These are phyloP conservation scores for Cucumis hystrix DNA, from an alignment of 306 rosid genomes.

Conservation along the genomic window DNA sequence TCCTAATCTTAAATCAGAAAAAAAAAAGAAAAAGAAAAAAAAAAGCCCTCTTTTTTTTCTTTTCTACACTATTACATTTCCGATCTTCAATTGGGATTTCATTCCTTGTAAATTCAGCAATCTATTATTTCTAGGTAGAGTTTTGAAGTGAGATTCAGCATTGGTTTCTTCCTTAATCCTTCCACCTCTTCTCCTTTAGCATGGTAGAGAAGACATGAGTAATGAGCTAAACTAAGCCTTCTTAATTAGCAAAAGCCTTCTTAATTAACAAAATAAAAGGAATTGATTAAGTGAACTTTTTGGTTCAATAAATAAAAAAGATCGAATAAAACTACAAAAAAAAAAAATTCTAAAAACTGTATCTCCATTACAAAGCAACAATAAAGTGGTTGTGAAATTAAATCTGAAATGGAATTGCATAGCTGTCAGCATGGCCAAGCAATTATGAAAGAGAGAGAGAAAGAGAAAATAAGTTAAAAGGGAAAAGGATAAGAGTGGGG, in stretches of 20 bases:
- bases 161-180: neutral
- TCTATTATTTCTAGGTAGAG: neutral
- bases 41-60: neutral
- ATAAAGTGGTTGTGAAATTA: constrained; percentile 12
- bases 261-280: neutral
- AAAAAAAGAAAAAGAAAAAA: no score
- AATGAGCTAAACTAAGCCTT: neutral
- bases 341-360: constrained; percentile 1
- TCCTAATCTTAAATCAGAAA: neutral
- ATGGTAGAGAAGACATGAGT: neutral
- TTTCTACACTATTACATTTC: neutral
- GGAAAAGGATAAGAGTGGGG: constrained; percentile 11
- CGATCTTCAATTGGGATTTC: neutral
- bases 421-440: constrained; percentile 13
- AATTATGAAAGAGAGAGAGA: constrained; percentile 10
- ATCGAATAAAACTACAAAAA: neutral
- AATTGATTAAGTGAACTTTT: neutral
- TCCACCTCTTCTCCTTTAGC: neutral
- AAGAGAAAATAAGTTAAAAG: constrained; percentile 1
- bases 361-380: constrained; percentile 8
- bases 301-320: neutral
- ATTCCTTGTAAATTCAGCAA: constrained; percentile 8
- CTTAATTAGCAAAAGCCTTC: neutral
- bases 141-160: constrained; percentile 1
- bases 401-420: constrained; percentile 9